Evolutionary conservation across 768 basidiomycete species (phyloP).

Genomic region (Rhodosporidiobolus sp.): DNA sequence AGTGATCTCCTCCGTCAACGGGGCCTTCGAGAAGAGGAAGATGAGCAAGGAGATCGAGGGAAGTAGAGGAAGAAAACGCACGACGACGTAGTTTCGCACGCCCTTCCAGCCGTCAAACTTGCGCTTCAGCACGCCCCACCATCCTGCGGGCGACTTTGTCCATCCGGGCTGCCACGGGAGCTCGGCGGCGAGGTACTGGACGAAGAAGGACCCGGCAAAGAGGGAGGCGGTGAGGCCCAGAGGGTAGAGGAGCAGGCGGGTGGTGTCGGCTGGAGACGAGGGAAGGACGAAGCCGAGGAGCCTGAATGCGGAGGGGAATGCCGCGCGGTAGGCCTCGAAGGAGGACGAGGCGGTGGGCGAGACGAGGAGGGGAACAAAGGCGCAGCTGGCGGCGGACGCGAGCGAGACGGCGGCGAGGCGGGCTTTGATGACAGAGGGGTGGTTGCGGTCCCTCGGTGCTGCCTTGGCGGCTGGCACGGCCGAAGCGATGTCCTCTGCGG

Average conservation of each 20-base stretch:
- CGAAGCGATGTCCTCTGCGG: slow-evolving; percentile 42
- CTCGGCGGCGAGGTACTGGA: slow-evolving; percentile 45
- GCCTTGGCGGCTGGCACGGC: neutral
- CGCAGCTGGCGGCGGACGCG: slow-evolving; percentile 35
- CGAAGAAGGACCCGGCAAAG: slow-evolving; percentile 49
- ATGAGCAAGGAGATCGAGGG: neutral
- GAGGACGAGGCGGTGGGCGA: neutral
- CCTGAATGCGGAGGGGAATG: slow-evolving; percentile 10
- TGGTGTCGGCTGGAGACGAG: slow-evolving; percentile 2
- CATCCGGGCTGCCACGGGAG: slow-evolving; percentile 43
- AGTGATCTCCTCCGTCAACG: slow-evolving; percentile 86
- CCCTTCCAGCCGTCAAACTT: slow-evolving; percentile 50
- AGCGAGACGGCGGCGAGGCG: slow-evolving; percentile 64
- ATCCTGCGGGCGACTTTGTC: slow-evolving; percentile 3
- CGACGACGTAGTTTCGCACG: slow-evolving; percentile 62
- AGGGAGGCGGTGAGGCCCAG: slow-evolving; percentile 48
- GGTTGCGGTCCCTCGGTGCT: slow-evolving; percentile 64
- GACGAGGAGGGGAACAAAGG: slow-evolving; percentile 16
- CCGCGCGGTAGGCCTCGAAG: slow-evolving; percentile 5
- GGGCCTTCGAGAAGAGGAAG: slow-evolving; percentile 57
- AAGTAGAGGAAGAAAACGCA: neutral
- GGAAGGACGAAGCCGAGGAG: slow-evolving; percentile 31
- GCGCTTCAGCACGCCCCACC: slow-evolving; percentile 5
- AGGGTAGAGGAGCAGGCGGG: slow-evolving; percentile 38
- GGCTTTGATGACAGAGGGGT: slow-evolving; percentile 78